These are phyloP conservation scores for Symbiodinium pilosum DNA, from an alignment of 73 alveolate species.

Conservation along the genomic window DNA sequence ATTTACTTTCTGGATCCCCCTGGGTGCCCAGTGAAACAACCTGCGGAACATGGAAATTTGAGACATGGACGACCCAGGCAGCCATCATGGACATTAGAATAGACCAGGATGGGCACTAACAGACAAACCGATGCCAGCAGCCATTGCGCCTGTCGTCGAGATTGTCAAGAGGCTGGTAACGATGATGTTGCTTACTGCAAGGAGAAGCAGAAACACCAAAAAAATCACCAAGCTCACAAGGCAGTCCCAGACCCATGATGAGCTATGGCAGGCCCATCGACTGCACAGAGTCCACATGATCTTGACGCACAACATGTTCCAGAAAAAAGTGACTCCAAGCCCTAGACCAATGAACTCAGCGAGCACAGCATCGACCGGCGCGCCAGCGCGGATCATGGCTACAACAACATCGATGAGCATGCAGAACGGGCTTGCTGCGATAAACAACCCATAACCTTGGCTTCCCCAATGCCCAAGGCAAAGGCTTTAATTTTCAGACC, in stretches of 20 bases:
- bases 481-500: too few species aligned
- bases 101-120: too few species aligned
- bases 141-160: too few species aligned
- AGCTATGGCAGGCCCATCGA: background rate
- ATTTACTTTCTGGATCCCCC: too few species aligned
- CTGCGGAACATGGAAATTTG: too few species aligned
- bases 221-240: background rate
- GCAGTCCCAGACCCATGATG: background rate
- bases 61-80: too few species aligned
- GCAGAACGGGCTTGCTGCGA: background rate
- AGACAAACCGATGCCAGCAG: too few species aligned
- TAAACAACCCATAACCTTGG: background rate
- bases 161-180: too few species aligned
- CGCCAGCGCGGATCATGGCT: background rate
- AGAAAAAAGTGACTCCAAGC: background rate
- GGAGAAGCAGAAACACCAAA: background rate
- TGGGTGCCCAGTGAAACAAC: too few species aligned
- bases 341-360: background rate
- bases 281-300: background rate
- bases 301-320: background rate
- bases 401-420: background rate
- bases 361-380: background rate
- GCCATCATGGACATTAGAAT: too few species aligned
- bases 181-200: too few species aligned
- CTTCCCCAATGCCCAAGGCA: too few species aligned